These are phyloP conservation scores for Athelia psychrophila DNA, from an alignment of 1,284 basidiomycete genomes.

Conservation along the genomic window DNA sequence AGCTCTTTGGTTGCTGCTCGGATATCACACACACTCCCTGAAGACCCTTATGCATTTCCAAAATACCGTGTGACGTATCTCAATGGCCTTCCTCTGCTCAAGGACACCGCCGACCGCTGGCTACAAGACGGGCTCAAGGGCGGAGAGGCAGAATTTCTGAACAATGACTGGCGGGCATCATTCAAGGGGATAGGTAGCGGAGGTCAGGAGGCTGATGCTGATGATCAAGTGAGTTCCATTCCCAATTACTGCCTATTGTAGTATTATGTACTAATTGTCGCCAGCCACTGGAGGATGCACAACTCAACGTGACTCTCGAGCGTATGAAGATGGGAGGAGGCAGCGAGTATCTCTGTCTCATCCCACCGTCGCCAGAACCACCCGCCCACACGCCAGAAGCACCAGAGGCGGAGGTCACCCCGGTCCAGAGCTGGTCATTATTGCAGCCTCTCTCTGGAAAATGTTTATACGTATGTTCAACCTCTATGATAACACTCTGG, in stretches of 20 bases:
- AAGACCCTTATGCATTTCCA: conserved; percentile 81
- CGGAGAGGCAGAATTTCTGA: conserved; percentile 75
- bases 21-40: conserved; percentile 65
- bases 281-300: conserved; percentile 11
- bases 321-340: conserved; percentile 68
- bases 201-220: conserved; percentile 23
- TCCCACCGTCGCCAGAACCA: conserved; percentile 60
- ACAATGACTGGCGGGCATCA: conserved; percentile 51
- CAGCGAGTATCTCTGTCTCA: conserved; percentile 70
- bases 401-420: conserved; percentile 55
- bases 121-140: conserved; percentile 63
- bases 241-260: conserved; percentile 4
- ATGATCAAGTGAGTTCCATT: conserved; percentile 23
- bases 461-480: conserved; percentile 72
- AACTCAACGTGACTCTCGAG: conserved; percentile 48
- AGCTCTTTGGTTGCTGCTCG: conserved; percentile 34
- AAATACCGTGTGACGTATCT: conserved; percentile 83
- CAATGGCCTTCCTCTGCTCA: conserved; percentile 73
- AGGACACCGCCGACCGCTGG: conserved; percentile 74
- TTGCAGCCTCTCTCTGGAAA: conserved; percentile 72
- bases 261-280: conserved; percentile 3
- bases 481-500: conserved; percentile 11
- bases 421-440: conserved; percentile 75
- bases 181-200: conserved; percentile 58
- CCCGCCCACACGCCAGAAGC: conserved; percentile 32